These are phyloP conservation scores for Penicillium glabrum DNA, from an alignment of 2,329 filamentous ascomycete species.

Conservation along the genomic window DNA sequence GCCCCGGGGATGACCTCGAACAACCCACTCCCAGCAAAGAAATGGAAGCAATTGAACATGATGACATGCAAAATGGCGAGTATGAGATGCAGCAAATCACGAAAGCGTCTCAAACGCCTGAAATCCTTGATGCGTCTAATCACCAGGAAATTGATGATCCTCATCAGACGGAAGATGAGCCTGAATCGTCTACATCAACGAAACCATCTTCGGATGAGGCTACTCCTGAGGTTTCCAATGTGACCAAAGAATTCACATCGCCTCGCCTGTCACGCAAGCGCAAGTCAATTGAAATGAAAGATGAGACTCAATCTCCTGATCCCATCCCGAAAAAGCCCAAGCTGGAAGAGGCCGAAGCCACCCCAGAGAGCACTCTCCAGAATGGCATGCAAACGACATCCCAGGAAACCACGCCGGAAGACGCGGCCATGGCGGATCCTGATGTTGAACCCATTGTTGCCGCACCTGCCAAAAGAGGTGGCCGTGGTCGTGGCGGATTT, in stretches of 20 bases:
- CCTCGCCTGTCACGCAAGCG: slow-evolving; percentile 26
- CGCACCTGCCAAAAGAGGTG: slow-evolving; percentile 5
- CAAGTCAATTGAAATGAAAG: slow-evolving; percentile 23
- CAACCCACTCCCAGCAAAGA: not conserved
- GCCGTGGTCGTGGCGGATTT: slow-evolving; percentile 15
- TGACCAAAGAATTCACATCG: not conserved
- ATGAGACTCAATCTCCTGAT: slow-evolving; percentile 19
- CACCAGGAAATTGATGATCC: not conserved
- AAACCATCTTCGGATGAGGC: slow-evolving; percentile 1
- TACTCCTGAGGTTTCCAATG: not conserved
- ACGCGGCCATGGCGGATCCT: slow-evolving; percentile 6
- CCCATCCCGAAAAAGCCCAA: slow-evolving; percentile 31
- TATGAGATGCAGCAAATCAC: not conserved
- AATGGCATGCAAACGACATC: slow-evolving; percentile 20
- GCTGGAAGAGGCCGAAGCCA: slow-evolving; percentile 28
- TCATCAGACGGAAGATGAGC: slow-evolving; percentile 1
- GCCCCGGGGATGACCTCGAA: slow-evolving; percentile 16
- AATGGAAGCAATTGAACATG: not conserved
- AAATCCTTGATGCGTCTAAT: not conserved
- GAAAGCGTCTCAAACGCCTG: slow-evolving; percentile 14
- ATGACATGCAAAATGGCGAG: not conserved
- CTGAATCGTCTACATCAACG: not conserved
- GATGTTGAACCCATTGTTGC: not conserved
- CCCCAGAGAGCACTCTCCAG: slow-evolving; percentile 21
- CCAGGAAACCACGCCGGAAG: slow-evolving; percentile 19